A percentile compares a stretch with the other conserved stretches of the same genome.
Evolutionary conservation across 129 eudicot species (phyloP).

Genomic region (Cynara cardunculus): DNA sequence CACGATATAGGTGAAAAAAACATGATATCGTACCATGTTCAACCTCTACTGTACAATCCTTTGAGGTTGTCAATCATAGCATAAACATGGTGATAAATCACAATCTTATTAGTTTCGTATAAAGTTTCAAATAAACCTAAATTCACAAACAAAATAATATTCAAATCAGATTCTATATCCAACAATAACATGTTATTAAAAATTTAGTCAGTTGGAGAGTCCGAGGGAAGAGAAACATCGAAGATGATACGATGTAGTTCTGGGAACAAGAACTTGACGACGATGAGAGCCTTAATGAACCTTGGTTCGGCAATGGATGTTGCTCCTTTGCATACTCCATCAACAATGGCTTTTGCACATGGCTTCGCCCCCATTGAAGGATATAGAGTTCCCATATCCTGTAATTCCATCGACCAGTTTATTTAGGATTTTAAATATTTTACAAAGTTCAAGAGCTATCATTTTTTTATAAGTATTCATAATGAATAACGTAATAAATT

Average conservation of each 20-base stretch:
- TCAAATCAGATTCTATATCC: neutral
- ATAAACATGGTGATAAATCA: neutral
- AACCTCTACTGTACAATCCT: too few relatives aligned
- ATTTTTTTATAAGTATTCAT: too few relatives aligned
- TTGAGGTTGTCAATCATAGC: neutral
- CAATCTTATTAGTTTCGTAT: neutral
- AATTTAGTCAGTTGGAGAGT: neutral
- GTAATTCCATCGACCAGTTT: neutral
- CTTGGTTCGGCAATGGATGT: constrained; percentile 27
- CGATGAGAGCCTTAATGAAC: constrained; percentile 14
- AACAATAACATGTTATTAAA: neutral
- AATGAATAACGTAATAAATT: too few relatives aligned
- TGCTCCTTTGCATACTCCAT: constrained; percentile 32
- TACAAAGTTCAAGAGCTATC: too few relatives aligned
- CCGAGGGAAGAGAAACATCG: neutral
- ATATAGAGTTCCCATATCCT: constrained; percentile 6
- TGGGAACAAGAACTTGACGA: constrained; percentile 31
- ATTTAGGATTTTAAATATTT: too few relatives aligned
- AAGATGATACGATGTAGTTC: constrained; percentile 7
- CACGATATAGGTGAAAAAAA: too few relatives aligned
- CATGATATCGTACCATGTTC: too few relatives aligned
- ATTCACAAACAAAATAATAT: neutral
- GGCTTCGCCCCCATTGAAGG: constrained; percentile 25
- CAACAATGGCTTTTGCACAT: constrained; percentile 35
- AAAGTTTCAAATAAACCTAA: neutral